Base-by-base conservation (phyloP, 2,329 filamentous ascomycete genomes). In the Talaromyces sp. region DNA sequence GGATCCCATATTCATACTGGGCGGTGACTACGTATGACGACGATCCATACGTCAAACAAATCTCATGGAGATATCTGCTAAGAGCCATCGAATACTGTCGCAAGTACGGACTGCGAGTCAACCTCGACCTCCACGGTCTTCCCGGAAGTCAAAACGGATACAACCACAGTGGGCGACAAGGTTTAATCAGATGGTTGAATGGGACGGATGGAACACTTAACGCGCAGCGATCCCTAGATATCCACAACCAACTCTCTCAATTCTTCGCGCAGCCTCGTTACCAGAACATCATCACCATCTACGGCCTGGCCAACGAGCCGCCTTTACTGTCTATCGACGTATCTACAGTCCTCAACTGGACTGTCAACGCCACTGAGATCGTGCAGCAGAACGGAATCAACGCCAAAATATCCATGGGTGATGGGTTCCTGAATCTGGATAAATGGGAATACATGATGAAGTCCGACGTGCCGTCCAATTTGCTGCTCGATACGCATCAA, bases 191-290 rank as follows among this genome's bases (percentile, higher is more conserved):
- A 28, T 99, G 95, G 95, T 79, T 98, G 42, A 95, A 95, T 69
- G 95, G 95, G n/a, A 89, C 91, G 0, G 82, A 96, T 71, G 93
- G 95, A 11, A 81, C 83, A 1, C 75, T 87, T 14, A 96, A 97
- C 73, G 88, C 83, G 0, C 84, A 96, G 69, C 86, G 93, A 39
- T 91, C 91, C 1, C 84, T 97, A 18, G 92, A 96, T 63, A 83
- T 98, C 42, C 95, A 99, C 78, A 84, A 95, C 72, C 87, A 90
- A 64, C 82, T 99, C 12, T 92, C 91, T 25, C 84, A 88, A 67
- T 99, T 99, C 84, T 99, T 99, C 76, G 87, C 93, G 0, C 95
- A 98, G 73, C 86, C 89, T 54, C 89, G 95, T 9, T 99, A 99
- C 82, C 89, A 90, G 72, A 96, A 97, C 73, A 84, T 99, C 68